A percentile compares a stretch with the other conserved stretches of the same genome.
These are phyloP conservation scores for Psilocybe subaeruginosa DNA, from an alignment of 768 basidiomycete species.

Conservation along the genomic window DNA sequence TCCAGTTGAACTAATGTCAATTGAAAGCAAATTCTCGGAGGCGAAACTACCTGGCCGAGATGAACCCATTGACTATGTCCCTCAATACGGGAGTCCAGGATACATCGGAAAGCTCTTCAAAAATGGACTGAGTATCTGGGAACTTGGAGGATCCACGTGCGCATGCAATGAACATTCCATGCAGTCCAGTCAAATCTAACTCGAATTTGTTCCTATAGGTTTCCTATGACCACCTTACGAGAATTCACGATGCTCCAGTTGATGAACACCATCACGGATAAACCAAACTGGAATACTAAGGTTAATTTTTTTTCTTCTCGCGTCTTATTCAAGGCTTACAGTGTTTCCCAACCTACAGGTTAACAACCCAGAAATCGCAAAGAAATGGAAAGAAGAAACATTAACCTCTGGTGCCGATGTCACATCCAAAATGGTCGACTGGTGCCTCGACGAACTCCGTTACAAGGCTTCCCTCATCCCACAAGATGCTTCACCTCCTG, in stretches of 20 bases:
- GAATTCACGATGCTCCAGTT: conserved; percentile 37
- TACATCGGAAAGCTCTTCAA: background rate
- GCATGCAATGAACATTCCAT: background rate
- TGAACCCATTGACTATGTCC: too few relatives aligned
- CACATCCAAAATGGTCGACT: conserved; percentile 28
- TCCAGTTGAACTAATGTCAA: too few relatives aligned
- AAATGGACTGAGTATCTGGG: background rate
- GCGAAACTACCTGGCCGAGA: too few relatives aligned
- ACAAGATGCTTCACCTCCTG: conserved; percentile 9
- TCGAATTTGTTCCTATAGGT: conserved; percentile 4
- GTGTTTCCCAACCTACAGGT: conserved; percentile 14
- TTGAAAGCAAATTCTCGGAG: too few relatives aligned
- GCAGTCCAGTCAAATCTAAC: background rate
- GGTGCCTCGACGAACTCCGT: conserved; percentile 30
- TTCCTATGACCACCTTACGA: conserved; percentile 27
- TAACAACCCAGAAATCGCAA: conserved; percentile 22
- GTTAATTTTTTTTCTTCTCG: conserved; percentile 10
- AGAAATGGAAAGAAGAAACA: conserved; percentile 31
- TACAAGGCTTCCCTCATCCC: conserved; percentile 17
- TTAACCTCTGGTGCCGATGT: conserved; percentile 20
- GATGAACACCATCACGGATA: conserved; percentile 39
- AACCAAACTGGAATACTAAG: conserved; percentile 35
- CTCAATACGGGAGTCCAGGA: too few relatives aligned
- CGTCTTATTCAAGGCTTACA: background rate
- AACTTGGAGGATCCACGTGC: background rate